Percentiles rank a stretch among this genome's conserved stretches.
Evolutionary conservation across 2,329 filamentous ascomycete genomes (phyloP).

Genomic region (Aspergillus clavatus): DNA sequence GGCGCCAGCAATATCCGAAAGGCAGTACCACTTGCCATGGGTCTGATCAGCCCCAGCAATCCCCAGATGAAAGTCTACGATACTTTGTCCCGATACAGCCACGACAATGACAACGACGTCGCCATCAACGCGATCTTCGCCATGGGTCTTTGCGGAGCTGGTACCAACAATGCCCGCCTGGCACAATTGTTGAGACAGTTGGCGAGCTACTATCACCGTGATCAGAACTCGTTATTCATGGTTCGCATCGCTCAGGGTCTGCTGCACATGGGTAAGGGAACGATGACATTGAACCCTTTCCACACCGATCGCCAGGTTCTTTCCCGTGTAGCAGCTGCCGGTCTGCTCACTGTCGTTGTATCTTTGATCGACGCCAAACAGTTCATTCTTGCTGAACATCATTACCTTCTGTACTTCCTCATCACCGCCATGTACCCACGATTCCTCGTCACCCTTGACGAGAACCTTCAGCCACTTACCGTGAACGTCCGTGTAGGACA

Average conservation of each 20-base stretch:
- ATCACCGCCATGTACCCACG: constrained; percentile 95
- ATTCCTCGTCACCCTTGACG: constrained; percentile 93
- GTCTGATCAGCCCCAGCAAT: constrained; percentile 92
- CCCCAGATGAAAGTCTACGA: constrained; percentile 99
- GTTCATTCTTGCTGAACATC: constrained; percentile 65
- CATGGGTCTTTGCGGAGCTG: constrained; percentile 94
- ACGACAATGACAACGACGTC: constrained; percentile 98
- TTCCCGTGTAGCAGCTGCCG: constrained; percentile 83
- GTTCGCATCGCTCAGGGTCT: constrained; percentile 96
- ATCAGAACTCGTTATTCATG: constrained; percentile 97
- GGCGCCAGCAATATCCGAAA: constrained; percentile 96
- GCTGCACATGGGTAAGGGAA: constrained; percentile 98
- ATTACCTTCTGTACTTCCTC: constrained; percentile 96
- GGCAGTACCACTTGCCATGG: constrained; percentile 93
- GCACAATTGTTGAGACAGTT: constrained; percentile 91
- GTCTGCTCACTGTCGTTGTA: constrained; percentile 82
- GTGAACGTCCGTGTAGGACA: constrained; percentile 97
- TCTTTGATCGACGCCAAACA: constrained; percentile 94
- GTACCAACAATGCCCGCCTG: constrained; percentile 95
- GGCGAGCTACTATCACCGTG: constrained; percentile 96
- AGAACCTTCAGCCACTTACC: constrained; percentile 86
- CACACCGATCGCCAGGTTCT: constrained; percentile 96
- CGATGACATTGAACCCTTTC: constrained; percentile 94
- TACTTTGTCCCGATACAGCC: constrained; percentile 91
- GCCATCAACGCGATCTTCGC: constrained; percentile 98